Base-by-base conservation (phyloP, 495 filamentous ascomycete species). In the Lepraria neglecta region DNA sequence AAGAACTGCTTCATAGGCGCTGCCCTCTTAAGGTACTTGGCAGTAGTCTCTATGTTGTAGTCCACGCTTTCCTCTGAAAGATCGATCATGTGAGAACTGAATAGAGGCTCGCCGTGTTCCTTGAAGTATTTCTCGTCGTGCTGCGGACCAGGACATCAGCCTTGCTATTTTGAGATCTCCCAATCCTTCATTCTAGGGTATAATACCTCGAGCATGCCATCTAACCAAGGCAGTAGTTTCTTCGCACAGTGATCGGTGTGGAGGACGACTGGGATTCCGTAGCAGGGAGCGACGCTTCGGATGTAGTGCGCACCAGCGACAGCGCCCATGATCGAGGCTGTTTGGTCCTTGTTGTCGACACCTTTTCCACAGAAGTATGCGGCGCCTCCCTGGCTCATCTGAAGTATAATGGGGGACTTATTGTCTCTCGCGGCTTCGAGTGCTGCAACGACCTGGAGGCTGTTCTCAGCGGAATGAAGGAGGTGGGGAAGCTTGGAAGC, bases 1-100 rank as follows among this genome's bases (percentile, higher is more conserved):
- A 99, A 83, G 89, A 90, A 99, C 74, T 97, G 90, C 80, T 95
- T 96, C 90, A 96, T 88, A 59, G 91, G 90, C 44, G 89, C 88
- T 64, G 86, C 88, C 64, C 92, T 85, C 83, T 95, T 87, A 43
- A 96, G 80, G 81, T 97, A 96, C 70, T 86, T 82, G 70, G 86
- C 87, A 61, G 91, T 96, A 68, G 90, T 96, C 64, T 84, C 66
- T 69, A 99, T 92, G 84, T 99, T 99, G 73, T 80, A 85, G 42
- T 92, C 84, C 56, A 95, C 85, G 33, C 79, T 72, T 79, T 97
- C 94, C 81, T 97, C 92, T 40, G 83, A 86, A 69, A 98, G 72
- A 76, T 98, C 94, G 69, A 99, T 96, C 94, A 99, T 97, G 83
- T 99, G 94, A 68, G 79, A 85, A 70, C 85, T 90, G 84, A 92